Evolutionary conservation across 306 rosid species (phyloP).

Genomic region (Vigna trinervia): DNA sequence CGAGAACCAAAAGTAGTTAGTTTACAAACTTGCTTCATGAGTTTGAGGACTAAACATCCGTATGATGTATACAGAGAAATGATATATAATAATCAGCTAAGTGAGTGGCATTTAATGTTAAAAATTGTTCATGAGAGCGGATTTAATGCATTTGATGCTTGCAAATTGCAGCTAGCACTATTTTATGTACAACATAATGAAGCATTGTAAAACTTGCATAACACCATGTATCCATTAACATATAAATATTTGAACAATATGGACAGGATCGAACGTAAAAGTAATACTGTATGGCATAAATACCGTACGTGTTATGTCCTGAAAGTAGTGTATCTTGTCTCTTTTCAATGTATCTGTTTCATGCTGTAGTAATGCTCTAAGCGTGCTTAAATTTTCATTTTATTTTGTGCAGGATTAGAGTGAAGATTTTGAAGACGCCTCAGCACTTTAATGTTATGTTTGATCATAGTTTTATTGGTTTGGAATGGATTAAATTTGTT

Average conservation of each 20-base stretch:
- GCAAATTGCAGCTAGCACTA: not conserved
- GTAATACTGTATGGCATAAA: not conserved
- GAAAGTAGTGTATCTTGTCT: not conserved
- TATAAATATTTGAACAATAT: not conserved
- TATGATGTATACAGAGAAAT: not conserved
- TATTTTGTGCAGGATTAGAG: constrained; percentile 47
- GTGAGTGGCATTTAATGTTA: not conserved
- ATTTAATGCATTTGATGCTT: not conserved
- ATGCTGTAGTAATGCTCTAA: not conserved
- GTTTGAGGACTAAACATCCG: not conserved
- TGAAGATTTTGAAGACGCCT: constrained; percentile 2
- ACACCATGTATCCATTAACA: not conserved
- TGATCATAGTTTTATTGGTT: too few relatives aligned
- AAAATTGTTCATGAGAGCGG: not conserved
- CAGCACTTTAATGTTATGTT: constrained; percentile 13
- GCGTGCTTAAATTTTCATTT: not conserved
- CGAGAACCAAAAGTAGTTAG: too few relatives aligned
- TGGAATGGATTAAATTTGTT: too few relatives aligned
- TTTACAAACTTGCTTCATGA: too few relatives aligned
- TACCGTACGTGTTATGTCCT: not conserved
- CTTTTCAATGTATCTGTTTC: not conserved
- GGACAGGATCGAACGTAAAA: not conserved
- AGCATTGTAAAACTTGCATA: not conserved
- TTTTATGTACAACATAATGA: not conserved
- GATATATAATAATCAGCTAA: not conserved